A percentile compares a stretch with the other conserved stretches of the same genome.
These are phyloP conservation scores for Xylaria sp. DNA, from an alignment of 2,329 filamentous ascomycete genomes.

Conservation along the genomic window DNA sequence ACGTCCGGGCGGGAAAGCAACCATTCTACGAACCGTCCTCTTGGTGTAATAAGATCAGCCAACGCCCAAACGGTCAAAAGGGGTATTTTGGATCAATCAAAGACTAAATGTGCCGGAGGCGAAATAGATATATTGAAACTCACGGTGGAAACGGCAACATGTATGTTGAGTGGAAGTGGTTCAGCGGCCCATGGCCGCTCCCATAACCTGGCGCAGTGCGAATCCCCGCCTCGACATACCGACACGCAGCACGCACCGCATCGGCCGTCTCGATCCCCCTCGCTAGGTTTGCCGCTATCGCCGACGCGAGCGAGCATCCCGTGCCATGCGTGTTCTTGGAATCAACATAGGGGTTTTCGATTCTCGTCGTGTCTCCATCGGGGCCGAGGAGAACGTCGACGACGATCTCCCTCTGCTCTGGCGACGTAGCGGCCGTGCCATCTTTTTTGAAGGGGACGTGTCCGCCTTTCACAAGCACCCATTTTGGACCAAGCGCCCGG, in stretches of 20 bases:
- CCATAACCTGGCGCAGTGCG: slow-evolving; percentile 71
- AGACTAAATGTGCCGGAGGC: neutral
- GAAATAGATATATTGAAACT: slow-evolving; percentile 41
- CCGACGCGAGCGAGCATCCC: slow-evolving; percentile 90
- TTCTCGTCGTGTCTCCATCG: slow-evolving; percentile 62
- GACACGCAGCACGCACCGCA: slow-evolving; percentile 74
- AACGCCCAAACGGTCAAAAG: neutral
- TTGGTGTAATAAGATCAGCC: slow-evolving; percentile 45
- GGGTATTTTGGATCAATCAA: neutral
- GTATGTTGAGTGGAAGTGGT: slow-evolving; percentile 81
- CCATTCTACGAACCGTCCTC: slow-evolving; percentile 85
- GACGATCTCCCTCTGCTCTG: slow-evolving; percentile 72
- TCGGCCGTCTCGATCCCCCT: slow-evolving; percentile 65
- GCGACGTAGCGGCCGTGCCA: slow-evolving; percentile 65
- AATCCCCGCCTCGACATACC: slow-evolving; percentile 79
- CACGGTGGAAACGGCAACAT: slow-evolving; percentile 75
- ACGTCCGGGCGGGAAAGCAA: slow-evolving; percentile 80
- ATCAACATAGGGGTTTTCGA: slow-evolving; percentile 76
- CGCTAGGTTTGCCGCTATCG: slow-evolving; percentile 79
- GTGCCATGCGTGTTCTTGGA: slow-evolving; percentile 93
- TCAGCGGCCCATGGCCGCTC: slow-evolving; percentile 76
- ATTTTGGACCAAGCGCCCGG: slow-evolving; percentile 75
- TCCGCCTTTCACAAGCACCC: slow-evolving; percentile 90
- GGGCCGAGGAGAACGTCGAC: slow-evolving; percentile 79
- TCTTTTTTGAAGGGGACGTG: slow-evolving; percentile 81